phyloP scores from a whole-genome alignment of 805 yeast species.

The Dipodascopsis tothii region DNA sequence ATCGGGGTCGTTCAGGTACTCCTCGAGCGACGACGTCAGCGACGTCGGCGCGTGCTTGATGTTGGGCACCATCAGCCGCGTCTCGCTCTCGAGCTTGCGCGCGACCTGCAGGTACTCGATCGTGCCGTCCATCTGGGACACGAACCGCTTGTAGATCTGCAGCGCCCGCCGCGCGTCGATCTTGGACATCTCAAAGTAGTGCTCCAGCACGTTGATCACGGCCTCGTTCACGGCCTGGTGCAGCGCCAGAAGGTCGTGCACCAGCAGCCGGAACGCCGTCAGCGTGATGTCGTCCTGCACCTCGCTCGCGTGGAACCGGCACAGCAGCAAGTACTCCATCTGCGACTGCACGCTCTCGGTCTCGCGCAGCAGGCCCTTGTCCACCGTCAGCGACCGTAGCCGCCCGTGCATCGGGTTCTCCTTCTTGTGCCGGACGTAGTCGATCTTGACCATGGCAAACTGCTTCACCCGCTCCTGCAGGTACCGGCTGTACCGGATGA shows the following conservation, averaged over 20 bases:
- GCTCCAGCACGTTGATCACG: constrained; percentile 85
- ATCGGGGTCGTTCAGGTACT: constrained; percentile 77
- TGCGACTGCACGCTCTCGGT: constrained; percentile 79
- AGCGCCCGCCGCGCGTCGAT: constrained; percentile 81
- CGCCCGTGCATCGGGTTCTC: constrained; percentile 38
- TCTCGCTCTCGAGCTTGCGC: constrained; percentile 75
- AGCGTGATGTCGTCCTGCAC: constrained; percentile 75
- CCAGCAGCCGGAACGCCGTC: constrained; percentile 78
- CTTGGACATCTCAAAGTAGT: constrained; percentile 86
- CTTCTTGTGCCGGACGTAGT: constrained; percentile 57
- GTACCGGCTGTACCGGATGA: constrained; percentile 66
- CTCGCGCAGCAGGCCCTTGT: constrained; percentile 75
- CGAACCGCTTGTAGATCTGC: constrained; percentile 75
- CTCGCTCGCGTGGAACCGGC: constrained; percentile 71
- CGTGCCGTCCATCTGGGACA: constrained; percentile 76
- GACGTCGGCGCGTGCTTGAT: constrained; percentile 97
- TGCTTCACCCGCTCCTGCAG: constrained; percentile 61
- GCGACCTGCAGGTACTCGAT: constrained; percentile 84
- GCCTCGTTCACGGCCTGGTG: constrained; percentile 93
- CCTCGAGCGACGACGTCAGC: constrained; percentile 75
- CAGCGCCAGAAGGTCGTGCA: constrained; percentile 77
- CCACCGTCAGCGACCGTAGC: constrained; percentile 56
- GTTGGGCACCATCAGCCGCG: constrained; percentile 88
- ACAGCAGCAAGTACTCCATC: constrained; percentile 64
- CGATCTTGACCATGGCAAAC: constrained; percentile 55